Percentiles rank a stretch among this genome's conserved stretches.
These are phyloP conservation scores for Penicillium alfredii DNA, from an alignment of 495 filamentous ascomycete genomes.

Conservation along the genomic window DNA sequence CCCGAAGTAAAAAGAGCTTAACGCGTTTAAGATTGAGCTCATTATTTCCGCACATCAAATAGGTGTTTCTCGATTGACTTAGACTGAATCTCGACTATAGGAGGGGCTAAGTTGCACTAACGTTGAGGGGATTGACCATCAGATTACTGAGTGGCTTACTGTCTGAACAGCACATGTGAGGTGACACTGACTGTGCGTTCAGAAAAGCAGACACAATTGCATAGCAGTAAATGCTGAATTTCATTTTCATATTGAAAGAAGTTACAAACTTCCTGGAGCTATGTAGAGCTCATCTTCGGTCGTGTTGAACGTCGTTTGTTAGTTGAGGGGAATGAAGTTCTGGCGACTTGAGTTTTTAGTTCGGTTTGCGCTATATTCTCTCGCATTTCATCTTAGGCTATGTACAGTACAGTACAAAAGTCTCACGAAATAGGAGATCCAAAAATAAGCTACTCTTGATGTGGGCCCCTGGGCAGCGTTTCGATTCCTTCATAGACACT, in stretches of 20 bases:
- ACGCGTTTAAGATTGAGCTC: neutral
- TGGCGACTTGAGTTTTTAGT: no score
- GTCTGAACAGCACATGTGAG: neutral
- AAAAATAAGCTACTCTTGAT: neutral
- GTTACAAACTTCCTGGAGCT: neutral
- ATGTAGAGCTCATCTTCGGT: neutral
- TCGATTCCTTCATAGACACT: neutral
- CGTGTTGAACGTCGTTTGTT: neutral
- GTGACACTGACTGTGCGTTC: neutral
- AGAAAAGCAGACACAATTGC: neutral
- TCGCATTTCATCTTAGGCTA: neutral
- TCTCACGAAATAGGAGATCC: neutral
- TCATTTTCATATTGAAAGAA: neutral
- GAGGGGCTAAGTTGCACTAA: neutral
- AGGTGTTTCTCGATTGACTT: neutral
- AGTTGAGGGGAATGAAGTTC: no score
- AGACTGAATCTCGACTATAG: neutral
- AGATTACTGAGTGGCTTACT: neutral
- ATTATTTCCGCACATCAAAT: neutral
- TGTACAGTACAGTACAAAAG: neutral
- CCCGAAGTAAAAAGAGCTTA: neutral
- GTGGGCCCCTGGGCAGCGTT: constrained; percentile 1
- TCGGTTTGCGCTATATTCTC: no score
- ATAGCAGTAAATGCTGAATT: neutral
- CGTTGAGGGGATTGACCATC: neutral